Evolutionary conservation across 305 asterid species (phyloP).

Genomic region (Fraxinus baroniana): DNA sequence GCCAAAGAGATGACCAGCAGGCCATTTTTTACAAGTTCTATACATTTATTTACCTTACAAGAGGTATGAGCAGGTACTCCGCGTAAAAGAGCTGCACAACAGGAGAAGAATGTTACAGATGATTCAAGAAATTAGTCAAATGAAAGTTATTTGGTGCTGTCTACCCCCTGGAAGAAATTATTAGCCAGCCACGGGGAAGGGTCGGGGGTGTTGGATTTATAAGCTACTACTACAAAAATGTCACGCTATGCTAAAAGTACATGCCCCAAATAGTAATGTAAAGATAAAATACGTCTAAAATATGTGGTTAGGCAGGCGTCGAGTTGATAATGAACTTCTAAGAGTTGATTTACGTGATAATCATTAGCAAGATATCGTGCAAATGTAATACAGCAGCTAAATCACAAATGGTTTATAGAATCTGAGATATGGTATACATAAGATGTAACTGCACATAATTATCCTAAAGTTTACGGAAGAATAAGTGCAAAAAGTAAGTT

Average conservation of each 20-base stretch:
- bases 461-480: background rate
- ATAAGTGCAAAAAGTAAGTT: background rate
- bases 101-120: background rate
- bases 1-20: background rate
- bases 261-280: background rate
- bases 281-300: too few species aligned
- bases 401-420: background rate
- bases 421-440: background rate
- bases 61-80: slow-evolving; percentile 81
- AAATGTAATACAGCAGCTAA: background rate
- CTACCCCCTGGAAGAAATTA: background rate
- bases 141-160: background rate
- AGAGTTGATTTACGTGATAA: background rate
- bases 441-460: background rate
- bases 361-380: background rate
- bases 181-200: background rate
- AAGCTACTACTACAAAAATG: background rate
- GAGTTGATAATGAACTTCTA: background rate
- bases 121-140: background rate
- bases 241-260: background rate
- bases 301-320: background rate
- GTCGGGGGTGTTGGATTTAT: background rate
- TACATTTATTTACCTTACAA: slow-evolving; percentile 53
- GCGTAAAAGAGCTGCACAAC: slow-evolving; percentile 80
- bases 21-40: background rate